Percentiles rank a stretch among this genome's conserved stretches.
Conservation (phyloP, 2,329 filamentous ascomycete genomes). For the Fusarium sterilihyphosum region DNA sequence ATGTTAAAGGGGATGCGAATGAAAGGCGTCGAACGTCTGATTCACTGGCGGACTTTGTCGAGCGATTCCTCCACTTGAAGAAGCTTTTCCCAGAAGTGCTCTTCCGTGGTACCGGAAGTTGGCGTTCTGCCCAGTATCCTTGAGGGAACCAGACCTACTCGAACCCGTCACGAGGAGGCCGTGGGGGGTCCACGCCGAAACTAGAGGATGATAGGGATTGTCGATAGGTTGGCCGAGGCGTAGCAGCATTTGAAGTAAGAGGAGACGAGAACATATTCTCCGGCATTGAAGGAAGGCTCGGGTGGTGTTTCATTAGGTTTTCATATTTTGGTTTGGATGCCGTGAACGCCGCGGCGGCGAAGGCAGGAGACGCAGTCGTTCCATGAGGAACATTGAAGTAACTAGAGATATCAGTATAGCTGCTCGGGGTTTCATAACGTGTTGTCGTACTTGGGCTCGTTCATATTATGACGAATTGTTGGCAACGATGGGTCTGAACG, state of each 20-base stretch:
- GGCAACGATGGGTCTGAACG: constrained; percentile 23
- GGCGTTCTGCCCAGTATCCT: constrained; percentile 71
- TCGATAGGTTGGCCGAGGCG: not conserved
- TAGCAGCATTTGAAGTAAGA: not conserved
- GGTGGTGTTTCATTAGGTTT: constrained; percentile 26
- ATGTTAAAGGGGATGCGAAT: constrained; percentile 40
- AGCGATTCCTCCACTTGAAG: constrained; percentile 55
- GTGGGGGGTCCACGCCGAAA: constrained; percentile 61
- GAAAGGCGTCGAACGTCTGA: constrained; percentile 36
- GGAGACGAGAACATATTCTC: constrained; percentile 8
- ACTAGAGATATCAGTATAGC: constrained; percentile 31
- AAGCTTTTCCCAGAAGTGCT: constrained; percentile 49
- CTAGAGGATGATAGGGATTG: constrained; percentile 14
- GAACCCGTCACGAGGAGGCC: constrained; percentile 62
- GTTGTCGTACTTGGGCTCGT: constrained; percentile 40
- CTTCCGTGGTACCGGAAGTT: constrained; percentile 43
- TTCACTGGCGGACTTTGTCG: constrained; percentile 50
- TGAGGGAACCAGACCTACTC: constrained; percentile 73
- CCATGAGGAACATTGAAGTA: constrained; percentile 47
- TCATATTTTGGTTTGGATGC: constrained; percentile 13
- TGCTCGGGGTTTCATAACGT: accelerated
- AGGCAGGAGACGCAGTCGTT: constrained; percentile 22
- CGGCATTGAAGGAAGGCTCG: constrained; percentile 27
- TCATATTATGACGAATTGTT: constrained; percentile 6
- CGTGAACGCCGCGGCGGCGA: constrained; percentile 13